These are phyloP conservation scores for Jacaranda mimosifolia DNA, from an alignment of 257 asterid genomes.

Conservation along the genomic window DNA sequence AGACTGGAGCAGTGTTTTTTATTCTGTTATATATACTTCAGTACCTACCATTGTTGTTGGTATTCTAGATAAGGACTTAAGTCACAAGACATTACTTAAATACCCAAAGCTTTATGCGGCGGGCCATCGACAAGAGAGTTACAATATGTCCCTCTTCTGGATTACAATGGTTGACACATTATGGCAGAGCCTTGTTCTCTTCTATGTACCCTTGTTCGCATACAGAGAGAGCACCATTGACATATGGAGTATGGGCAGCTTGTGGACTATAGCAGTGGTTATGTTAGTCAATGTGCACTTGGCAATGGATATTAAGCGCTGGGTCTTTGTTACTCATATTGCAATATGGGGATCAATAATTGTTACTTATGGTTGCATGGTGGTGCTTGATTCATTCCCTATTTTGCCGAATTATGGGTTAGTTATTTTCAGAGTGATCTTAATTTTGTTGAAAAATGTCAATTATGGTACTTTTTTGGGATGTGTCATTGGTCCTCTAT, in stretches of 20 bases:
- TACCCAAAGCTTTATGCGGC: conserved; percentile 96
- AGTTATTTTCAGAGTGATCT: conserved; percentile 45
- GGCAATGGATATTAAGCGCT: conserved; percentile 94
- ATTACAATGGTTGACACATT: conserved; percentile 90
- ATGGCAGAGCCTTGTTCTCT: conserved; percentile 99
- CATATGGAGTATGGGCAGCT: conserved; percentile 98
- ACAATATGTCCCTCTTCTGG: conserved; percentile 92
- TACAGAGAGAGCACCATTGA: conserved; percentile 84
- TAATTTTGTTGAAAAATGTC: conserved; percentile 19
- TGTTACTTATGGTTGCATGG: conserved; percentile 60
- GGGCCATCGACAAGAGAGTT: conserved; percentile 93
- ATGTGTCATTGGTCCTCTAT: conserved; percentile 4
- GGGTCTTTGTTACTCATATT: conserved; percentile 82
- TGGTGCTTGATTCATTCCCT: conserved; percentile 86
- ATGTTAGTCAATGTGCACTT: conserved; percentile 87
- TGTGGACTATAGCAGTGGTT: conserved; percentile 96
- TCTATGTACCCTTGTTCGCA: conserved; percentile 76
- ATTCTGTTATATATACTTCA: conserved; percentile 92
- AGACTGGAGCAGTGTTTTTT: conserved; percentile 97
- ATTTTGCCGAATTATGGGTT: conserved; percentile 83
- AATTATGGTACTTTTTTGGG: conserved; percentile 9
- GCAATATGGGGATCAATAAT: conserved; percentile 93
- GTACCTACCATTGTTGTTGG: conserved; percentile 95
- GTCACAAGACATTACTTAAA: conserved; percentile 80
- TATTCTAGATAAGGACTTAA: conserved; percentile 90